Evolutionary conservation across 2,329 filamentous ascomycete species (phyloP).

Genomic region (Cladophialophora yegresii): DNA sequence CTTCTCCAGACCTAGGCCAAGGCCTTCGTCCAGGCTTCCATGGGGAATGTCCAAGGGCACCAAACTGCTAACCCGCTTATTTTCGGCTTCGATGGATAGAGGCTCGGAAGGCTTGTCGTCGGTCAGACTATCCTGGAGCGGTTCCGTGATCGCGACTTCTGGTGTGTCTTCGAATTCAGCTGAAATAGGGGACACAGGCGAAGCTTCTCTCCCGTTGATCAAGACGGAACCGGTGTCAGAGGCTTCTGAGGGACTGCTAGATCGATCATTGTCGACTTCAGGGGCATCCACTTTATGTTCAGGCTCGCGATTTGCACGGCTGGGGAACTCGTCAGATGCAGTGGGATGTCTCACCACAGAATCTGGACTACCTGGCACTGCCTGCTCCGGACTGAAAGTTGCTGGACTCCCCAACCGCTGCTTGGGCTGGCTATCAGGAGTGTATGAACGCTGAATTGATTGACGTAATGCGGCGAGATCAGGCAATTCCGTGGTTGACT

Average conservation of each 20-base stretch:
- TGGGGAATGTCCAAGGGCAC: constrained; percentile 81
- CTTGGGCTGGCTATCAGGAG: constrained; percentile 31
- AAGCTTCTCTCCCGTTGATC: constrained; percentile 23
- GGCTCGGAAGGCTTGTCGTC: constrained; percentile 10
- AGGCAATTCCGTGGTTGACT: constrained; percentile 38
- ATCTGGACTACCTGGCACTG: constrained; percentile 73
- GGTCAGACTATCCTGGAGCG: not conserved
- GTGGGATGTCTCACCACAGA: constrained; percentile 84
- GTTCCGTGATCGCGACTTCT: not conserved
- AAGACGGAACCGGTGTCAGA: constrained; percentile 27
- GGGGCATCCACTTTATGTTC: constrained; percentile 67
- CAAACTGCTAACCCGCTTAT: constrained; percentile 67
- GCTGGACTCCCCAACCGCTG: constrained; percentile 38
- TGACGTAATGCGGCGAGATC: constrained; percentile 44
- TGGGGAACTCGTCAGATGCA: constrained; percentile 37
- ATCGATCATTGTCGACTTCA: constrained; percentile 39
- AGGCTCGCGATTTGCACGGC: constrained; percentile 52
- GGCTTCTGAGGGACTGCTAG: constrained; percentile 28
- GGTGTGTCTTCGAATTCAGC: constrained; percentile 19
- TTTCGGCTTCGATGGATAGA: constrained; percentile 1
- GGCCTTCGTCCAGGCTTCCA: constrained; percentile 64
- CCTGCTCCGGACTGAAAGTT: constrained; percentile 34
- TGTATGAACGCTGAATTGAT: constrained; percentile 45
- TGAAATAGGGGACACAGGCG: constrained; percentile 26
- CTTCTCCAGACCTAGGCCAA: constrained; percentile 81